Evolutionary conservation across 208 protist genomes (phyloP), one percentile per base, ranked within the genome.

Genomic region (Wallacemonas rigidus): DNA sequence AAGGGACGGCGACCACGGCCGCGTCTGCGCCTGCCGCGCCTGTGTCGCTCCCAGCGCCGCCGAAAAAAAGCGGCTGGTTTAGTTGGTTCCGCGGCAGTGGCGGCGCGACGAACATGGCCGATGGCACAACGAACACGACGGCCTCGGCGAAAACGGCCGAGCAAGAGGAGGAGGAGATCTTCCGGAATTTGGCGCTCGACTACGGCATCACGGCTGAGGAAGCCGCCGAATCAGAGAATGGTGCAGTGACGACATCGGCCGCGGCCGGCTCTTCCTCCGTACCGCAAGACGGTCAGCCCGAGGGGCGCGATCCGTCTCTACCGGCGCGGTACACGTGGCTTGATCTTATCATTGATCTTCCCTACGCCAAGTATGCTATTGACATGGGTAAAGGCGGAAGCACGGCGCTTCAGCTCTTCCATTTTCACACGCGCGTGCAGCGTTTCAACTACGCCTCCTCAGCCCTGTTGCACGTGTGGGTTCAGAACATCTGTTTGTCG

Each of bases 291-390:
- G 60, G 47, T 40, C 51, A 67, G 8, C 57, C n/a, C 56, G 36
- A 0, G 14, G 55, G 39, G 50, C 58, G 45, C 70, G 48, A 67
- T n/a, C 15, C 51, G 17, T 48, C 65, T 7, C 80, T 96, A 9
- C 89, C 92, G 3, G 74, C 83, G 38, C 83, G 71, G 12, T 95
- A 95, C 74, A 84, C 78, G 64, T 93, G 89, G 89, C 63, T 96
- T 55, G 71, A 80, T 35, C 71, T 83, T 3, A 62, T 77, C 50
- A 80, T 94, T 35, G 81, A 89, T 45, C 63, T 94, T 1, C 83
- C 87, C 1, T 80, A 85, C 60, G 77, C 78, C 51, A 76, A 75
- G 64, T 79, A 81, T 58, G 63, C 65, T 43, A 80, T 90, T n/a
- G 82, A 91, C 63, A 72, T 92, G 36, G 80, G 79, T n/a, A 69